Percentiles rank a stretch among this genome's conserved stretches.
phyloP scores from a whole-genome alignment of 306 rosid species.

The Sindora glabra region DNA sequence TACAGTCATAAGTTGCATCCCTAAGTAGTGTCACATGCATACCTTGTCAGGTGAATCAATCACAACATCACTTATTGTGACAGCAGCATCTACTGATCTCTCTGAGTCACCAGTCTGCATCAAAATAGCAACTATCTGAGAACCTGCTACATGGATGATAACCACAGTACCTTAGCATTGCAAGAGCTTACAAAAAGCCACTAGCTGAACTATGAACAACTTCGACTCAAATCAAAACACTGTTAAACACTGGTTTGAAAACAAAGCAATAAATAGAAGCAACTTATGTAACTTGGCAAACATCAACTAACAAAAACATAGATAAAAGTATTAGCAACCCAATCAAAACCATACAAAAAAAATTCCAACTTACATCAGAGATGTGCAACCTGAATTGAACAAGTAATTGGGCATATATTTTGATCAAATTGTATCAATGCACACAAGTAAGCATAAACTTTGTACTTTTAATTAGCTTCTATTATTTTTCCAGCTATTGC shows the following conservation, averaged over 20 bases:
- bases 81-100: slow-evolving; percentile 47
- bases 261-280: background rate
- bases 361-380: background rate
- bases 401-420: background rate
- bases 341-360: background rate
- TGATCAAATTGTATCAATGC: background rate
- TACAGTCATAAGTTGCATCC: too few species aligned
- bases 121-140: slow-evolving; percentile 99
- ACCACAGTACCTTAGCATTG: slow-evolving; percentile 85
- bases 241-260: background rate
- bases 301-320: background rate
- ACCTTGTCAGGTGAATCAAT: slow-evolving; percentile 87
- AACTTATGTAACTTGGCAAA: background rate
- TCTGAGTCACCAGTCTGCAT: slow-evolving; percentile 92
- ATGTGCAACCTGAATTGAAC: background rate
- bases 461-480: background rate
- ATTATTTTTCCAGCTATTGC: background rate
- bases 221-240: slow-evolving; percentile 7
- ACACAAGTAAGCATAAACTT: background rate
- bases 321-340: too few species aligned
- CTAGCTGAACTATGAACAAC: slow-evolving; percentile 27
- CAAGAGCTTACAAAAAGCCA: slow-evolving; percentile 32
- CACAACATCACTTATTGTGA: slow-evolving; percentile 59
- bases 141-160: slow-evolving; percentile 97
- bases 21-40: slow-evolving; percentile 13